Evolutionary conservation across 2,329 filamentous ascomycete genomes (phyloP).

Genomic region (Cladosporium sp.): DNA sequence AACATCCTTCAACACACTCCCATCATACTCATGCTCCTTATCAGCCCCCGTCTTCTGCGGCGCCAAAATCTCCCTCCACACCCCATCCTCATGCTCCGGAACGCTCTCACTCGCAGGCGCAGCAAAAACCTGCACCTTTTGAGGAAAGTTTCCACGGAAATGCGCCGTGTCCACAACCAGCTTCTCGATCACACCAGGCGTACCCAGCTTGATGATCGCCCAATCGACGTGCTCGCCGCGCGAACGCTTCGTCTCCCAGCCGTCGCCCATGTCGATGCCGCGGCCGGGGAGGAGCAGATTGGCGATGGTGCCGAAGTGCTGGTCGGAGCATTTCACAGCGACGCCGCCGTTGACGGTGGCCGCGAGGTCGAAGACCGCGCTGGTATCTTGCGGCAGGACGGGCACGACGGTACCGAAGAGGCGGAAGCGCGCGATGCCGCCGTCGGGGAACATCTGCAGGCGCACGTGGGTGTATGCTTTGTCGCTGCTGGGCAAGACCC

Average conservation of each 20-base stretch:
- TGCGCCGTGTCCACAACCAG: slow-evolving; percentile 78
- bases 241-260: slow-evolving; percentile 81
- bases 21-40: slow-evolving; percentile 65
- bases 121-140: slow-evolving; percentile 66
- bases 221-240: slow-evolving; percentile 75
- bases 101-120: slow-evolving; percentile 58
- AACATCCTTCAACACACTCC: slow-evolving; percentile 43
- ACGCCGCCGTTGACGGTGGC: slow-evolving; percentile 78
- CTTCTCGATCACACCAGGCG: slow-evolving; percentile 63
- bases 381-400: slow-evolving; percentile 67
- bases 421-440: slow-evolving; percentile 77
- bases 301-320: slow-evolving; percentile 81
- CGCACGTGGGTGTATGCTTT: slow-evolving; percentile 78
- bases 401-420: slow-evolving; percentile 75
- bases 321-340: slow-evolving; percentile 73
- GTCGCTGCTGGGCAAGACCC: slow-evolving; percentile 61
- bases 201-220: slow-evolving; percentile 74
- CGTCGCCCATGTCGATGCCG: slow-evolving; percentile 83
- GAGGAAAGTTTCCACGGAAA: slow-evolving; percentile 81
- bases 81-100: slow-evolving; percentile 57
- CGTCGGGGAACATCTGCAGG: slow-evolving; percentile 83
- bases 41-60: slow-evolving; percentile 72
- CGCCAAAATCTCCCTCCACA: slow-evolving; percentile 66
- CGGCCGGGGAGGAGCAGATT: slow-evolving; percentile 77
- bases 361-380: slow-evolving; percentile 71